Base-by-base conservation (phyloP, 176 grass and related monocot species). In the Thalia dealbata region DNA sequence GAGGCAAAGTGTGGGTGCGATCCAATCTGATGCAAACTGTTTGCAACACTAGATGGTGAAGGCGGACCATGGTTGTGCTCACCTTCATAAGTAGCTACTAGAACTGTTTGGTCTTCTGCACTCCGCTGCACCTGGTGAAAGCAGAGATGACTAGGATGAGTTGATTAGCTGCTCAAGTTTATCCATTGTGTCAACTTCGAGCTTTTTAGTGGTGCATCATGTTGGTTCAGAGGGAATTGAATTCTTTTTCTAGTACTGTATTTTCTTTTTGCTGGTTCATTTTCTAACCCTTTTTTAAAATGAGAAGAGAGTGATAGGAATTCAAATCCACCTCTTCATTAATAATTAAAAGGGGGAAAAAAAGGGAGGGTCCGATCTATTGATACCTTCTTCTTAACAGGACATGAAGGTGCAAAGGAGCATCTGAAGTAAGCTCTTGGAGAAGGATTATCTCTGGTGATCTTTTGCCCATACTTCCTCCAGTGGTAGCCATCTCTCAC, bases 391-490 rank as follows among this genome's bases (percentile, higher is more conserved):
- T 97, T 97, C 77, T 92, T 97, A 50, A 88, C 89, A 23, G 85
- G 83, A 76, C 93, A 97, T 51, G 93, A 92, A 6, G 93, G 87
- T 0, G 85, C 85, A 82, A 77, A 90, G 3, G 93, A 86, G 85
- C 93, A 97, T 54, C 85, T 84, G 64, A 84, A 97, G 81, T 97
- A 97, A 56, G 93, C 89, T 70, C 90, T 55, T 0, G 93, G 93
- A 56, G 90, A 97, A 15, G 93, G 93, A 71, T 97, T 97, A 73
- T 97, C 89, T 38, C 87, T 86, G 0, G 90, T 97, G 23, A 97
- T 85, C 81, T 97, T 97, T 65, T 97, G 93, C 11, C 93, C 93
- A 81, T 97, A 97, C 69, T 97, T 97, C 16, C 89, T 88, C 93
- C 93, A 97, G 1, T 97, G 90, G 52, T 92, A 92, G 3, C 87